Percentiles rank a stretch among this genome's conserved stretches.
phyloP scores from a whole-genome alignment of 257 asterid species.

The Nicotiana paniculata region DNA sequence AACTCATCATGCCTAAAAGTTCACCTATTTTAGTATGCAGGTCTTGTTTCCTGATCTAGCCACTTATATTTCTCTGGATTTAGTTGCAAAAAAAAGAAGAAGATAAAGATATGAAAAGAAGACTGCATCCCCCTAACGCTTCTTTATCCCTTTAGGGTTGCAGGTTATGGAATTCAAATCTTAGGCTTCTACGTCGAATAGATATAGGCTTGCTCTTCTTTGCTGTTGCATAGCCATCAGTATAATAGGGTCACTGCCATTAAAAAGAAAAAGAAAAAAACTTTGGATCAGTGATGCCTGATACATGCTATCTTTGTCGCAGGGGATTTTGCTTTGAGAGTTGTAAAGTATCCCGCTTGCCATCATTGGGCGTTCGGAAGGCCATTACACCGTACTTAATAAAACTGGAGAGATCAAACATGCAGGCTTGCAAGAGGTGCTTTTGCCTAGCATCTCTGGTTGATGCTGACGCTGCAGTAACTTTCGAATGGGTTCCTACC shows the following conservation, averaged over 20 bases:
- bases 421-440: constrained; percentile 29
- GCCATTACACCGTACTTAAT: constrained; percentile 21
- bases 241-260: not conserved
- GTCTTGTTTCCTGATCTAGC: constrained; percentile 21
- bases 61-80: not conserved
- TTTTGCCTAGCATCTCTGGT: constrained; percentile 45
- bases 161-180: not conserved
- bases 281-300: not conserved
- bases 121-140: not conserved
- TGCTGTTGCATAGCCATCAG: not conserved
- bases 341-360: constrained; percentile 17
- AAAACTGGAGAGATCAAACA: constrained; percentile 15
- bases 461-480: constrained; percentile 37
- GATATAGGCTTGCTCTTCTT: not conserved
- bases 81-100: not conserved
- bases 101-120: not conserved
- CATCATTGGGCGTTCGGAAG: constrained; percentile 24
- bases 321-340: constrained; percentile 34
- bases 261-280: not conserved
- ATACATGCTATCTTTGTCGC: constrained; percentile 1
- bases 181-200: not conserved
- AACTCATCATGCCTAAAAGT: constrained; percentile 22
- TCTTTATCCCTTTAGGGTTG: not conserved
- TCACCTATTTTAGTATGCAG: constrained; percentile 30
- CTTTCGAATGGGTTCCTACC: constrained; percentile 57